phyloP scores from a whole-genome alignment of 768 basidiomycete species.

The Rubroboletus pulcherrimus region DNA sequence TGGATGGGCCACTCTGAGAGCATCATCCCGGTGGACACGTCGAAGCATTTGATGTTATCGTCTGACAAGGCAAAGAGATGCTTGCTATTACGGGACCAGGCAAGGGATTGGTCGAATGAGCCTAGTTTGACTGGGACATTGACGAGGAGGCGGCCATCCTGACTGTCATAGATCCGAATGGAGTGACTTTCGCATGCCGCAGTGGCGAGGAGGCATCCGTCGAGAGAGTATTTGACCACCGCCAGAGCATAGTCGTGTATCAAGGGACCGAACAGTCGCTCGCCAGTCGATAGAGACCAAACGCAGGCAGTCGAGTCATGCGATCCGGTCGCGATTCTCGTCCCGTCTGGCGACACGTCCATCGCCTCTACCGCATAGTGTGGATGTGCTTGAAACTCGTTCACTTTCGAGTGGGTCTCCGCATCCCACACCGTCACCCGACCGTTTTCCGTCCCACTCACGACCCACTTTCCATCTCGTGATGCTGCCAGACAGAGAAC shows the following conservation, averaged over 20 bases:
- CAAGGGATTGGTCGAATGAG: conserved; percentile 3
- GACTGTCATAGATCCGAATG: conserved; percentile 3
- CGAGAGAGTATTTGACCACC: conserved; percentile 9
- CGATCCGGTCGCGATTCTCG: conserved; percentile 7
- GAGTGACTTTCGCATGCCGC: background rate
- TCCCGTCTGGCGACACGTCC: conserved; percentile 15
- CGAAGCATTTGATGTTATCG: background rate
- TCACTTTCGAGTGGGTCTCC: background rate
- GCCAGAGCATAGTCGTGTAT: background rate
- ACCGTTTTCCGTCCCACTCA: background rate
- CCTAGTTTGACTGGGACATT: background rate
- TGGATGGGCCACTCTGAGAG: conserved; percentile 5
- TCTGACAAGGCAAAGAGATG: conserved; percentile 7
- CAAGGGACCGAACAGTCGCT: background rate
- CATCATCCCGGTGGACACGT: background rate
- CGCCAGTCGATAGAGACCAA: background rate
- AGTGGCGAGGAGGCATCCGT: conserved; percentile 9
- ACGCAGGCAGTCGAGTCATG: conserved; percentile 2
- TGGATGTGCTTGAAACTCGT: conserved; percentile 1
- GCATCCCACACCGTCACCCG: conserved; percentile 1
- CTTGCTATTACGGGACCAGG: conserved; percentile 2
- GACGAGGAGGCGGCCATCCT: background rate
- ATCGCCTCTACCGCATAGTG: background rate
- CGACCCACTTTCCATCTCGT: conserved; percentile 8
- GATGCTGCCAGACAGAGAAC: background rate